Conservation (phyloP, 2,329 filamentous ascomycete species). For the Paracorniculantispora psalliotae region DNA sequence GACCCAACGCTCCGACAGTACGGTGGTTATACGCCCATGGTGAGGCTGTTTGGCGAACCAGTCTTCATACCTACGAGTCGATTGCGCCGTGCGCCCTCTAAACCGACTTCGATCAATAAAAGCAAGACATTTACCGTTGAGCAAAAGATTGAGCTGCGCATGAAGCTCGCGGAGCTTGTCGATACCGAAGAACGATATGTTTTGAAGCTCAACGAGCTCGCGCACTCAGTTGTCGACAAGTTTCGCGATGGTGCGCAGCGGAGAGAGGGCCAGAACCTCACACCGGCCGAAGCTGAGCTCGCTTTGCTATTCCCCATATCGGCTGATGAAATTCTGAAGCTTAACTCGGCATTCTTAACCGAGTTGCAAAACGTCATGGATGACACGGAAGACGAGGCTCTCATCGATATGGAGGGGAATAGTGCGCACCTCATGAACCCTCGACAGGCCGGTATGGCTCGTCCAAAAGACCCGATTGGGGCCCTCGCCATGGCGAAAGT, state of each 20-base stretch:
- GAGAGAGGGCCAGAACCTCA: slow-evolving; percentile 56
- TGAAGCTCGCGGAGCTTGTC: slow-evolving; percentile 84
- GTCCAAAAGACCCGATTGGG: slow-evolving; percentile 68
- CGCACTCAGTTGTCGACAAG: slow-evolving; percentile 74
- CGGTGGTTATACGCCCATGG: slow-evolving; percentile 68
- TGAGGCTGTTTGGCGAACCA: slow-evolving; percentile 76
- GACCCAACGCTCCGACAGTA: slow-evolving; percentile 65
- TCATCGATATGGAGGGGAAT: slow-evolving; percentile 65
- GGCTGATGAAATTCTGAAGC: slow-evolving; percentile 71
- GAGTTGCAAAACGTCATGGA: slow-evolving; percentile 73
- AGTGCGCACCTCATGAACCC: slow-evolving; percentile 38
- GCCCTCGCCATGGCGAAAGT: slow-evolving; percentile 72
- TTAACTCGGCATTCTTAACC: slow-evolving; percentile 77
- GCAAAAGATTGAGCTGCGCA: slow-evolving; percentile 78
- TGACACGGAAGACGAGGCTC: slow-evolving; percentile 74
- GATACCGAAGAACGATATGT: slow-evolving; percentile 96
- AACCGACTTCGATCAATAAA: slow-evolving; percentile 73
- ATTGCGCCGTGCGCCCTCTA: slow-evolving; percentile 79
- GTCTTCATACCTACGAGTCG: slow-evolving; percentile 83
- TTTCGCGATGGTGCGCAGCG: slow-evolving; percentile 66
- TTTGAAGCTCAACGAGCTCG: slow-evolving; percentile 76
- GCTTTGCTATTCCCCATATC: slow-evolving; percentile 76
- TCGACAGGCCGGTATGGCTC: slow-evolving; percentile 39
- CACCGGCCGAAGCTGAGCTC: slow-evolving; percentile 67
- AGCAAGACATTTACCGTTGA: slow-evolving; percentile 72